phyloP scores from a whole-genome alignment of 2,329 filamentous ascomycete genomes.

The Cryphonectria parasitica region DNA sequence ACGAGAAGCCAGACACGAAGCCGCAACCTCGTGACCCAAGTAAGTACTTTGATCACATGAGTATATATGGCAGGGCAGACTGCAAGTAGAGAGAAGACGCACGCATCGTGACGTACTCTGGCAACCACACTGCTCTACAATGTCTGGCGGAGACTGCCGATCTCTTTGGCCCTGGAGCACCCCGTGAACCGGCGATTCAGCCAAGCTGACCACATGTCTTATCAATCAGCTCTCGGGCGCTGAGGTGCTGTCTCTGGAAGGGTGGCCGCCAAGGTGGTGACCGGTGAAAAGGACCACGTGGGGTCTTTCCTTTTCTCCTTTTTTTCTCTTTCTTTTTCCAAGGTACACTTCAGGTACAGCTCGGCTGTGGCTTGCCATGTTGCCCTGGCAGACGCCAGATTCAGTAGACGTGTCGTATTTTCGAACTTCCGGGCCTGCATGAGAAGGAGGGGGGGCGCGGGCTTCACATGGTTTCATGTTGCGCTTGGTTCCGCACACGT shows the following conservation, averaged over 20 bases:
- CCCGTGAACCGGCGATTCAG: not conserved
- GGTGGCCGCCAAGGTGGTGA: slow-evolving; percentile 9
- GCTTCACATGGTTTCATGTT: slow-evolving; percentile 1
- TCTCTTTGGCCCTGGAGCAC: not conserved
- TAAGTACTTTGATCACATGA: slow-evolving; percentile 26
- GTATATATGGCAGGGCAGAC: slow-evolving; percentile 2
- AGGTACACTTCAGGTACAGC: slow-evolving; percentile 7
- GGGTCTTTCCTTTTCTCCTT: not conserved
- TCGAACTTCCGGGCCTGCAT: slow-evolving; percentile 5
- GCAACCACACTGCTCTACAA: not conserved
- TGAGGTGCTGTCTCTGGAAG: slow-evolving; percentile 11
- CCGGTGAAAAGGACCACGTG: slow-evolving; percentile 18
- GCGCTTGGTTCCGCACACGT: not conserved
- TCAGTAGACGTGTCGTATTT: not conserved
- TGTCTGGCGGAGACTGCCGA: slow-evolving; percentile 1
- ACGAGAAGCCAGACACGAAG: slow-evolving; percentile 9
- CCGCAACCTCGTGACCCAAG: slow-evolving; percentile 26
- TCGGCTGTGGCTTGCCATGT: slow-evolving; percentile 11
- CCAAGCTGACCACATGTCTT: slow-evolving; percentile 16
- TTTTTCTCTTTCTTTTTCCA: slow-evolving; percentile 5
- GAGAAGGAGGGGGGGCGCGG: not conserved
- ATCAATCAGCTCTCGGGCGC: slow-evolving; percentile 20
- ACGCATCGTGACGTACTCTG: not conserved
- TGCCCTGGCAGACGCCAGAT: slow-evolving; percentile 18
- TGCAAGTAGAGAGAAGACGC: not conserved